A percentile compares a stretch with the other conserved stretches of the same genome.
These are phyloP conservation scores for Pseudocercospora fuligena DNA, from an alignment of 2,329 filamentous ascomycete species.

Conservation along the genomic window DNA sequence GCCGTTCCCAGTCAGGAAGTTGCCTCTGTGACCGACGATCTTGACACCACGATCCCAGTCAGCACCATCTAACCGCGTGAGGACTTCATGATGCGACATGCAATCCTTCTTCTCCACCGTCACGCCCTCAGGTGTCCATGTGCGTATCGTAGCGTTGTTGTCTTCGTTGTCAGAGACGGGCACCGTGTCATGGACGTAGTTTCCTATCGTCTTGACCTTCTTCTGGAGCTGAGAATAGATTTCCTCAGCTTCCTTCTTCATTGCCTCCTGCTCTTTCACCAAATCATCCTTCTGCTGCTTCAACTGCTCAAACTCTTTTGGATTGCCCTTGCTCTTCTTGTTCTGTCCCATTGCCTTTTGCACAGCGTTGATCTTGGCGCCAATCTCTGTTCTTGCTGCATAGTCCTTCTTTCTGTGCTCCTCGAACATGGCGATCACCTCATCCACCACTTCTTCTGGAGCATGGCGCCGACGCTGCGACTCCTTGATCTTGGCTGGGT, in stretches of 20 bases:
- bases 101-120: slow-evolving; percentile 74
- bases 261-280: slow-evolving; percentile 79
- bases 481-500: slow-evolving; percentile 89
- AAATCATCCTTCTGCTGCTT: slow-evolving; percentile 77
- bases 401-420: slow-evolving; percentile 71
- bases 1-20: slow-evolving; percentile 88
- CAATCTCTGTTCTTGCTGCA: slow-evolving; percentile 73
- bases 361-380: slow-evolving; percentile 81
- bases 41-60: slow-evolving; percentile 93
- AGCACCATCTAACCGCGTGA: slow-evolving; percentile 85
- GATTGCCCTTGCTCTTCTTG: slow-evolving; percentile 94
- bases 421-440: slow-evolving; percentile 85
- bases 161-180: slow-evolving; percentile 82
- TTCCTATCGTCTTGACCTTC: slow-evolving; percentile 85
- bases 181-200: slow-evolving; percentile 88
- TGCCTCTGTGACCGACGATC: slow-evolving; percentile 91
- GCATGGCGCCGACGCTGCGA: slow-evolving; percentile 84
- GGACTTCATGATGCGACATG: slow-evolving; percentile 93
- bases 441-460: slow-evolving; percentile 82
- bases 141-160: slow-evolving; percentile 76
- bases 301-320: slow-evolving; percentile 77
- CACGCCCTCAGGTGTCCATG: slow-evolving; percentile 79
- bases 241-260: slow-evolving; percentile 73
- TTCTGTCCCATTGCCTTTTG: slow-evolving; percentile 90
- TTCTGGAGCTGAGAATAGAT: slow-evolving; percentile 75